phyloP scores from a whole-genome alignment of 2,329 filamentous ascomycete species.

The Anthostomella pinea region DNA sequence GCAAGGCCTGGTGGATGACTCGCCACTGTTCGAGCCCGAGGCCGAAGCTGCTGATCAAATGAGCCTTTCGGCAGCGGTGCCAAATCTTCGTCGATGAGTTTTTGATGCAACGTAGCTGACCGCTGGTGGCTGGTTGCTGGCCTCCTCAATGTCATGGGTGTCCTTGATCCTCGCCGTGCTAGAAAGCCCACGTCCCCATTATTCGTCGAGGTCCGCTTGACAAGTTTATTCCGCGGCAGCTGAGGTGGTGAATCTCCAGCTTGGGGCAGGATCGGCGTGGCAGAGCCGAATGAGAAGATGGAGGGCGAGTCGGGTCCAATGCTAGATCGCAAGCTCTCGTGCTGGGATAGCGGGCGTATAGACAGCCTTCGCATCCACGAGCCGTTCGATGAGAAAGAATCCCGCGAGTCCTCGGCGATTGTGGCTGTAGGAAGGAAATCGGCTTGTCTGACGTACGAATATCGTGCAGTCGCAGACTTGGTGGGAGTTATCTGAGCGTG shows the following conservation, averaged over 20 bases:
- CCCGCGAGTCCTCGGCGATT: slow-evolving; percentile 45
- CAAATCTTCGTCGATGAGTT: slow-evolving; percentile 24
- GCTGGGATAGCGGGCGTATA: slow-evolving; percentile 61
- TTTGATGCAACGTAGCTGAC: slow-evolving; percentile 65
- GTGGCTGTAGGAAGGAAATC: slow-evolving; percentile 20
- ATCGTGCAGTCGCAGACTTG: slow-evolving; percentile 38
- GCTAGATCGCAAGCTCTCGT: slow-evolving; percentile 63
- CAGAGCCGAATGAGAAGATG: slow-evolving; percentile 65
- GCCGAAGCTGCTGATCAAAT: slow-evolving; percentile 32
- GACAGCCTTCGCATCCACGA: slow-evolving; percentile 75
- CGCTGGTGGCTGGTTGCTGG: slow-evolving; percentile 79
- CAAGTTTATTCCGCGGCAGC: slow-evolving; percentile 69
- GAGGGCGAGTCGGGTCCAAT: slow-evolving; percentile 64
- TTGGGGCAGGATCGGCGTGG: slow-evolving; percentile 58
- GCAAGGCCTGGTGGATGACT: slow-evolving; percentile 13
- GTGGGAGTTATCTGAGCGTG: slow-evolving; percentile 40
- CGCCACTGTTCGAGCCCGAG: slow-evolving; percentile 28
- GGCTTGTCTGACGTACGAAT: slow-evolving; percentile 38
- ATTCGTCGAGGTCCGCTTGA: slow-evolving; percentile 64
- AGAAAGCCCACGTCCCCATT: slow-evolving; percentile 41
- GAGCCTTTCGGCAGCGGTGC: slow-evolving; percentile 30
- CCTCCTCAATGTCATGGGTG: slow-evolving; percentile 64
- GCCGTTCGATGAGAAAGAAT: slow-evolving; percentile 59
- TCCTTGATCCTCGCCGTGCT: slow-evolving; percentile 50
- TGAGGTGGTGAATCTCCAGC: slow-evolving; percentile 38